Evolutionary conservation across 129 eudicot species (phyloP), one percentile per base, ranked within the genome.

Genomic region (Daucus carota): DNA sequence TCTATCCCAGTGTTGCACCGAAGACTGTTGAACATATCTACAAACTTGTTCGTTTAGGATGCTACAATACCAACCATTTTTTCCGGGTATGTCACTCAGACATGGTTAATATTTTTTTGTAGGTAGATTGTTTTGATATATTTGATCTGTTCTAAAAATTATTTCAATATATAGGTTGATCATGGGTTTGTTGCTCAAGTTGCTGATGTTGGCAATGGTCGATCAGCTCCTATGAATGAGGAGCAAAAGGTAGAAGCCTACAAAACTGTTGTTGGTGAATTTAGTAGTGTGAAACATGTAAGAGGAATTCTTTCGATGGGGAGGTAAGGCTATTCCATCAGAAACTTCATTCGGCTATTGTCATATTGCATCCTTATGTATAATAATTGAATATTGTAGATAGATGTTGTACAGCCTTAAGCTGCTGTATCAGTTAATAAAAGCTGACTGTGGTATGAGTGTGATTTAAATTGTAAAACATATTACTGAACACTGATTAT

Each of bases 291-390:
- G 77, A 95, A 95, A 76, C 99, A 95, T 81, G 97, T 91, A 62
- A 82, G 99, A 81, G 99, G 99, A 70, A 91, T 91, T 81, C 96
- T 95, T 80, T 95, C 99, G 28, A 95, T 95, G 99, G 99, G 99
- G 60, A 95, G 99, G 99, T 95, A 88, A 78, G 68, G 73, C 33
- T 70, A 11, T 73, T 79, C 13, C 20, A 24, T 0, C 70, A 0
- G 41, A 46, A 22, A 20, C 36, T 44, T 0, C 16, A 34, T 31
- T 47, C 52, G 18, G 65, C 72, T 20, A 42, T 78, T 11, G 22
- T 34, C 45, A 15, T 44, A 20, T 31, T 62, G 43, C 46, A 50
- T 26, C 24, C 67, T 47, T 41, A 6, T 44, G 34, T 44, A 26
- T 12, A 42, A 38, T 8, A 28, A 42, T 26, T 36, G 5, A 36